These are phyloP conservation scores for Leccinum disarticulatum DNA, from an alignment of 768 basidiomycete species.

Conservation along the genomic window DNA sequence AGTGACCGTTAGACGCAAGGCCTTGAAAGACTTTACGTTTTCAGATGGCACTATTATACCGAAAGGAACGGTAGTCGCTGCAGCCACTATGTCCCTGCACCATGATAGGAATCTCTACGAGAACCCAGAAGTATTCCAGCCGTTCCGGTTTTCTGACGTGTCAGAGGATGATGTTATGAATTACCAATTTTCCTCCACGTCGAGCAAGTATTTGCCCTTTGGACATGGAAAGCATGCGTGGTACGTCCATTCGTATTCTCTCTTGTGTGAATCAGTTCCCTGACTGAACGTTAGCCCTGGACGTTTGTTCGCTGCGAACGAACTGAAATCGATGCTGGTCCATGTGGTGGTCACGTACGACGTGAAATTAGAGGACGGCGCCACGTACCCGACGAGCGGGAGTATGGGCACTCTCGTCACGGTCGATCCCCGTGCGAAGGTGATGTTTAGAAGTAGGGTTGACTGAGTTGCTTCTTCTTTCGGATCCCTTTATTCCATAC, in stretches of 20 bases:
- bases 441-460: constrained; percentile 16
- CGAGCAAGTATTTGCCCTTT: neutral
- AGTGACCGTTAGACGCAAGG: neutral
- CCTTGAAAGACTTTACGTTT: neutral
- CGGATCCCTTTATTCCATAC: neutral
- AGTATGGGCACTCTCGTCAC: neutral
- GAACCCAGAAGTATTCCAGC: neutral
- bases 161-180: neutral
- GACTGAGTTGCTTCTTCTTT: neutral
- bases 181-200: neutral
- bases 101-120: neutral
- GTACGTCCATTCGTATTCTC: neutral
- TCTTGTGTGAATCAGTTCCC: neutral
- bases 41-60: neutral
- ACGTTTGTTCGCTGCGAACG: constrained; percentile 44
- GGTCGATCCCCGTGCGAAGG: constrained; percentile 2
- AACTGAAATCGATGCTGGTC: constrained; percentile 49
- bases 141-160: neutral
- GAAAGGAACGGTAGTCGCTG: neutral
- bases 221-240: neutral
- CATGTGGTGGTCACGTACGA: constrained; percentile 38
- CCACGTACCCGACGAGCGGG: neutral
- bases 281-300: constrained; percentile 8
- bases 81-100: neutral
- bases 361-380: constrained; percentile 11